Conservation (phyloP, 225 moss, liverwort and hornwort species). For the Straminergon stramineum region DNA sequence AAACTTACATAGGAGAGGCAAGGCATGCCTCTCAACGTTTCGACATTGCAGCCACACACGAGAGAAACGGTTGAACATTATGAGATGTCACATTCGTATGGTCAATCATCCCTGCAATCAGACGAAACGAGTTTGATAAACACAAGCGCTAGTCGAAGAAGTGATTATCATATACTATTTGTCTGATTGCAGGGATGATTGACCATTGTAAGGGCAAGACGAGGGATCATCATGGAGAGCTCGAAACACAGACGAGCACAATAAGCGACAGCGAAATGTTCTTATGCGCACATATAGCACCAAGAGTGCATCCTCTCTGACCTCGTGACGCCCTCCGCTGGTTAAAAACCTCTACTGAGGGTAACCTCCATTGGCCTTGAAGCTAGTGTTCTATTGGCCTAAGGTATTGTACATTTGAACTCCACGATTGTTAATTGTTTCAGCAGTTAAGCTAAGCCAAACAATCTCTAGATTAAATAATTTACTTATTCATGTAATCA, state of each 20-base stretch:
- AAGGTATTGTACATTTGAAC: too few relatives aligned
- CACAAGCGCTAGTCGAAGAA: neutral
- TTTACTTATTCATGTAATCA: neutral
- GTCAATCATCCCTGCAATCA: conserved; percentile 51
- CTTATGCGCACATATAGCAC: neutral
- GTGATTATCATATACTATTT: neutral
- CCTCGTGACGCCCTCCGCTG: neutral
- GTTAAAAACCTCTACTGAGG: neutral
- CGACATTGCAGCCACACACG: conserved; percentile 50
- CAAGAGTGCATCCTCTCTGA: neutral
- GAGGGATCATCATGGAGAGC: neutral
- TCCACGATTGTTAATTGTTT: neutral
- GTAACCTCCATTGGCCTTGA: too few relatives aligned
- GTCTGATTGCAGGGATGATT: neutral
- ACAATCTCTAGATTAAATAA: neutral
- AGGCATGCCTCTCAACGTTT: conserved; percentile 16
- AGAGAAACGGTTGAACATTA: conserved; percentile 31
- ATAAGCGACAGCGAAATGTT: neutral
- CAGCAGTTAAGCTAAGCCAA: too few relatives aligned
- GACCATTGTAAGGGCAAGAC: neutral
- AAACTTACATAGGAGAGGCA: conserved; percentile 35
- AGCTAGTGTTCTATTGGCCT: neutral
- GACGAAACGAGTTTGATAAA: neutral
- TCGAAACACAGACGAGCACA: neutral
- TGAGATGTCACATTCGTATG: conserved; percentile 48